phyloP scores from a whole-genome alignment of 495 filamentous ascomycete species.

The Usnea hakonensis region DNA sequence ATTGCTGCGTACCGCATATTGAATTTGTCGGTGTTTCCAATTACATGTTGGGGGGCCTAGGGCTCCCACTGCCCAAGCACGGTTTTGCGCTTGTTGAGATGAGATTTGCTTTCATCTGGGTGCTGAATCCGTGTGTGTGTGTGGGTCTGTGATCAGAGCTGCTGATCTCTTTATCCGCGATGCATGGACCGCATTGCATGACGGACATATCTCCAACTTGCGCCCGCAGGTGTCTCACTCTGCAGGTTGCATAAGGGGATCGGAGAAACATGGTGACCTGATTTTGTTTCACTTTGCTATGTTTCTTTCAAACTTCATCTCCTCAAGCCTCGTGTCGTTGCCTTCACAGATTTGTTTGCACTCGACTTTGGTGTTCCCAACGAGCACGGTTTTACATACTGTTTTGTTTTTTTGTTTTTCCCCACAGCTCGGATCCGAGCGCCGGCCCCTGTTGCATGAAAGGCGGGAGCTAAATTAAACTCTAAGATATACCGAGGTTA shows the following conservation, averaged over 20 bases:
- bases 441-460: conserved; percentile 11
- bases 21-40: not conserved
- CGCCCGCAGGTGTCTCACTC: not conserved
- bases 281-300: not conserved
- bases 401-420: conserved; percentile 6
- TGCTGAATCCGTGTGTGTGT: not conserved
- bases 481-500: conserved; percentile 1
- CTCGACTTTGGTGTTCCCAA: not conserved
- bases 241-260: not conserved
- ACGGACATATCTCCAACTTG: not conserved
- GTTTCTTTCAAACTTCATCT: not conserved
- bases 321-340: not conserved
- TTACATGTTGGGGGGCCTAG: not conserved
- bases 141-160: not conserved
- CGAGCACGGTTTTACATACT: not conserved
- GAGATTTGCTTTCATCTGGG: not conserved
- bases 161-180: not conserved
- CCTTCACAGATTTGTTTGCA: not conserved
- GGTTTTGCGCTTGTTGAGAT: not conserved
- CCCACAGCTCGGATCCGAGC: conserved; percentile 14
- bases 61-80: not conserved
- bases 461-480: not conserved
- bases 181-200: not conserved
- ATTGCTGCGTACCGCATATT: not conserved
- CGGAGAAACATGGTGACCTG: not conserved